Evolutionary conservation across 768 basidiomycete species (phyloP), one percentile per base, ranked within the genome.

Genomic region (Russula griseocarnosa): DNA sequence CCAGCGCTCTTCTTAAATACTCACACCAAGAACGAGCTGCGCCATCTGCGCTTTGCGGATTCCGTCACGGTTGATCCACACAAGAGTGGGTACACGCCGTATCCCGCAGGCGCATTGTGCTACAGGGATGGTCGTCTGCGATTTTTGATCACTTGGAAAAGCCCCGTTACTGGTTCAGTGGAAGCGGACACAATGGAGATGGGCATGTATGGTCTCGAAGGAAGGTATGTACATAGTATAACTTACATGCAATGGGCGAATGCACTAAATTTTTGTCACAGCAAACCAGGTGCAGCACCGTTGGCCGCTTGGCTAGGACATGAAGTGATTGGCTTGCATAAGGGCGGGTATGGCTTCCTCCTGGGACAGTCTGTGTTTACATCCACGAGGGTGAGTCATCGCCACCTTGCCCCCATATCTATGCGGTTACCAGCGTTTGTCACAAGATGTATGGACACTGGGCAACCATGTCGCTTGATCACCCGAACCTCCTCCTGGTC

Each of bases 201-300:
- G 30, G 81, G 81, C 0, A 68, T 76, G 0, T 81, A 79, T 63
- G 81, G 81, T 3, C 70, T 82, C 28, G 80, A 81, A 67, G 81
- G 81, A 61, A 81, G 79, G 80, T 61, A 30, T 30, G 18, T 46
- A 32, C 4, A 18, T 4, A 22, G 14, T 42, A 10, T 44, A 32
- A 24, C 26, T 20, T 30, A 20, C n/a, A 8, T 11, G 14, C 20
- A n/a, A 11, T 50, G 1, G 52, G n/a, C 18, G 11, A 30, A 16
- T 24, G 7, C 20, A 14, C 42, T 34, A n/a, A n/a, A n/a, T n/a
- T 49, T 28, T 40, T 44, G 38, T 49, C 60, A 20, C n/a, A 81
- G 80, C 65, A 82, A 81, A 73, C 79, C 80, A 13, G 80, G 79
- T 47, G 80, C 81, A 2, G 70, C 79, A 0, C 71, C 79, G 0